Percentiles rank a stretch among this genome's conserved stretches.
These are phyloP conservation scores for Tremella mesenterica DNA, from an alignment of 768 basidiomycete species.

Conservation along the genomic window DNA sequence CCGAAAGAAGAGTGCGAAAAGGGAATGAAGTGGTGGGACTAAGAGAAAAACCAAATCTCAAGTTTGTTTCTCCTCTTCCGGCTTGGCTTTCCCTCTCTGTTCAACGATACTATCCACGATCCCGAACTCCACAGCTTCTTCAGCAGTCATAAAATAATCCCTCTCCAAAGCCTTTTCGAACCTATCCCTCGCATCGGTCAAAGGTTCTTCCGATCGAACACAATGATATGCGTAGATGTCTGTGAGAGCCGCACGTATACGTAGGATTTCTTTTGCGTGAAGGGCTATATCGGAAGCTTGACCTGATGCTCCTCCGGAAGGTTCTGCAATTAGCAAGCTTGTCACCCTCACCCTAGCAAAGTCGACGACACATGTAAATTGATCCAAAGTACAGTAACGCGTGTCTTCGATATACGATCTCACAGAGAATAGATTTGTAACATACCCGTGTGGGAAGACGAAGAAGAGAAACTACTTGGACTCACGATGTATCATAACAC, in stretches of 20 bases:
- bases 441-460: no score
- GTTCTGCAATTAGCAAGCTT: conserved; percentile 59
- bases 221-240: conserved; percentile 86
- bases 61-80: conserved; percentile 7
- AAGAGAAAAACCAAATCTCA: no score
- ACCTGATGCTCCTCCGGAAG: conserved; percentile 89
- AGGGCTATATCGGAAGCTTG: conserved; percentile 97
- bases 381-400: no score
- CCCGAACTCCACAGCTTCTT: conserved; percentile 82
- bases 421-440: no score
- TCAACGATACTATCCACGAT: conserved; percentile 88
- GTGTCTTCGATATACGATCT: no score
- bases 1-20: no score
- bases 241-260: conserved; percentile 73
- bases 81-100: conserved; percentile 23
- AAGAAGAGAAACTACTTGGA: no score
- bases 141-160: conserved; percentile 95
- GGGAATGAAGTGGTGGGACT: no score
- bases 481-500: conserved; percentile 97
- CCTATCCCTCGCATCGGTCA: conserved; percentile 58
- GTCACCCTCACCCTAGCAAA: no score
- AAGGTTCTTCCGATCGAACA: conserved; percentile 56
- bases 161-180: conserved; percentile 86
- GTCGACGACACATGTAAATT: no score
- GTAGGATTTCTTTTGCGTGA: conserved; percentile 89